Base-by-base conservation (phyloP, 169 alveolate genomes). In the Toxoplasma gondii region DNA sequence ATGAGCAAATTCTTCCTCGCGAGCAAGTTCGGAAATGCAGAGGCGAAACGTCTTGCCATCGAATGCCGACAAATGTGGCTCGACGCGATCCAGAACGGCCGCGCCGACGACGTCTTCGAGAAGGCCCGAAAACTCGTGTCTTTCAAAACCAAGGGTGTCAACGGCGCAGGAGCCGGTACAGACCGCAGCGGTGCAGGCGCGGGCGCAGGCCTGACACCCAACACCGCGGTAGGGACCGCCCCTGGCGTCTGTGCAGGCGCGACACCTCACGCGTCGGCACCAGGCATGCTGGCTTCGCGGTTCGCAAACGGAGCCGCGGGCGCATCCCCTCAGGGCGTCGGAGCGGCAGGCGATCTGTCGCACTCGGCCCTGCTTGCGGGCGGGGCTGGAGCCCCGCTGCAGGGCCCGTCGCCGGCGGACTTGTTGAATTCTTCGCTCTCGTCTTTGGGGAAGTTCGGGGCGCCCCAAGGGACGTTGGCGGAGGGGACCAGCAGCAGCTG, bases 51-150 rank as follows among this genome's bases (percentile, higher is more conserved):
- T 27, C 45, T 86, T 12, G 92, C 92, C 53, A 86, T 86, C 31
- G 81, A 86, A 43, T 86, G 92, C 45, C 31, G 92, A 2, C 92
- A 86, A 34, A 44, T 86, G 81, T 86, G 92, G 92, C 80, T 86
- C 58, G 81, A 86, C 34, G 81, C 70, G 1, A 86, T 86, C 43
- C 70, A 39, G 49, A 86, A 53, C 45, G 92, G 92, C 70, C 41
- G 92, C 41, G 92, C 70, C 2, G 92, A 53, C 43, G 92, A 86
- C 80, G 92, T 86, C 92, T 86, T 86, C 44, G 80, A 86, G 80
- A 86, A 86, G 53, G 92, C 92, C 34, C 19, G 92, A 10, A 82
- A 43, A 27, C 90, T 82, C 67, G 92, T 86, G 49, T 86, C 81
- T 49, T 49, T 86, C 92, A 49, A 86, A 17, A 86, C 80, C 38